Conservation (phyloP, 768 basidiomycete species). For the Agaricus subrufescens region DNA sequence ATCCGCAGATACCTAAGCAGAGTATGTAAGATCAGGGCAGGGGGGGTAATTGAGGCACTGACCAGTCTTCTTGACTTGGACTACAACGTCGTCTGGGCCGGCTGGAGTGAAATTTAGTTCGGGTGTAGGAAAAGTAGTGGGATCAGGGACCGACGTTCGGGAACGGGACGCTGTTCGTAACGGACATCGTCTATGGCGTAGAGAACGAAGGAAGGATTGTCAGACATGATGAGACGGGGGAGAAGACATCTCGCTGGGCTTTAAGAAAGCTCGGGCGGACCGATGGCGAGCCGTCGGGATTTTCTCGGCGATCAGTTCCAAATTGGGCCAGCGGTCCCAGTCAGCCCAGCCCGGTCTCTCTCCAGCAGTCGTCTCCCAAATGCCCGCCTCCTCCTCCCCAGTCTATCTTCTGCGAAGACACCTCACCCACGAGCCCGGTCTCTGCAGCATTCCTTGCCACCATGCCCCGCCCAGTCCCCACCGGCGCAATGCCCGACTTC, state of each 20-base stretch:
- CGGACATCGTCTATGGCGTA: slow-evolving; percentile 60
- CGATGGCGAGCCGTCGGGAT: not conserved
- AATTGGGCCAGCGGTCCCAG: not conserved
- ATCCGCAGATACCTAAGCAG: slow-evolving; percentile 78
- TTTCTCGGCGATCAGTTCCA: no score
- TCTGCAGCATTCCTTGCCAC: slow-evolving; percentile 14
- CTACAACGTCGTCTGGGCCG: slow-evolving; percentile 71
- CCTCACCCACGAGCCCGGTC: not conserved
- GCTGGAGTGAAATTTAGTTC: slow-evolving; percentile 34
- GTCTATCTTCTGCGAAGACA: slow-evolving; percentile 7
- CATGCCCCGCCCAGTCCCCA: slow-evolving; percentile 37
- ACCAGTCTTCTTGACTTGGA: slow-evolving; percentile 92
- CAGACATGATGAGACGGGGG: slow-evolving; percentile 42
- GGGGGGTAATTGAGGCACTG: slow-evolving; percentile 15
- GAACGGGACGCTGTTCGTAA: slow-evolving; percentile 74
- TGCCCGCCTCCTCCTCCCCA: not conserved
- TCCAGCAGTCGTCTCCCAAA: not conserved
- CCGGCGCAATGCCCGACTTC: slow-evolving; percentile 46
- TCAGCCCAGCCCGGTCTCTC: not conserved
- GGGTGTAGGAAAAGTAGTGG: not conserved
- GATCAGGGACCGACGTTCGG: slow-evolving; percentile 44
- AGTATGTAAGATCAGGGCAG: not conserved
- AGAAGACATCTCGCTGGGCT: not conserved
- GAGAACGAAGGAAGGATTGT: slow-evolving; percentile 80
- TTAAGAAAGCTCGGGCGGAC: not conserved